A percentile compares a stretch with the other conserved stretches of the same genome.
Conservation (phyloP, 1,284 basidiomycete species). For the Athelia sp. region DNA sequence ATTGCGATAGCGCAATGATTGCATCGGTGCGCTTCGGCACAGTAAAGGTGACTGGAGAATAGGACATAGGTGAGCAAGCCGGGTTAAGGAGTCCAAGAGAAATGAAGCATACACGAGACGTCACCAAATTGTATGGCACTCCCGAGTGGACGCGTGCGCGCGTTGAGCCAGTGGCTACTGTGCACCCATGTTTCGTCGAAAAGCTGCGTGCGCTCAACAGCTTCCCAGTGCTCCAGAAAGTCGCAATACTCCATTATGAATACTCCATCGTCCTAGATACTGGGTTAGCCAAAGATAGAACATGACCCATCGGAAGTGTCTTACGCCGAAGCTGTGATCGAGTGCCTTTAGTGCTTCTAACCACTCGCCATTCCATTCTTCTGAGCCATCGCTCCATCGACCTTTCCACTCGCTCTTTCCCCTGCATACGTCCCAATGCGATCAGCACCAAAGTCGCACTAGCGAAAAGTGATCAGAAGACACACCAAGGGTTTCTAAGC, state of each 20-base stretch:
- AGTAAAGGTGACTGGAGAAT: constrained; percentile 34
- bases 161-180: constrained; percentile 42
- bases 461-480: too few species aligned
- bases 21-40: constrained; percentile 31
- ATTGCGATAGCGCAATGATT: constrained; percentile 43
- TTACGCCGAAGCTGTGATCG: constrained; percentile 39
- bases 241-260: constrained; percentile 58
- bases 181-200: constrained; percentile 46
- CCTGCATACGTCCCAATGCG: too few species aligned
- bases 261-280: constrained; percentile 26
- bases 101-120: constrained; percentile 34
- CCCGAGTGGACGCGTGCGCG: constrained; percentile 28
- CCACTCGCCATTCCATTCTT: constrained; percentile 47
- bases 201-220: constrained; percentile 40
- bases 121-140: constrained; percentile 44
- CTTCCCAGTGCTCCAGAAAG: constrained; percentile 40
- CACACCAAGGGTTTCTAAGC: too few species aligned
- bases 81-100: not conserved
- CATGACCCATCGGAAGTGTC: constrained; percentile 24
- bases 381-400: constrained; percentile 47
- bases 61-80: not conserved
- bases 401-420: constrained; percentile 46
- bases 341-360: constrained; percentile 32
- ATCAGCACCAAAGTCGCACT: too few species aligned
- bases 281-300: not conserved